Conservation (phyloP, 495 filamentous ascomycete species). For the Corynascus novoguineensis region DNA sequence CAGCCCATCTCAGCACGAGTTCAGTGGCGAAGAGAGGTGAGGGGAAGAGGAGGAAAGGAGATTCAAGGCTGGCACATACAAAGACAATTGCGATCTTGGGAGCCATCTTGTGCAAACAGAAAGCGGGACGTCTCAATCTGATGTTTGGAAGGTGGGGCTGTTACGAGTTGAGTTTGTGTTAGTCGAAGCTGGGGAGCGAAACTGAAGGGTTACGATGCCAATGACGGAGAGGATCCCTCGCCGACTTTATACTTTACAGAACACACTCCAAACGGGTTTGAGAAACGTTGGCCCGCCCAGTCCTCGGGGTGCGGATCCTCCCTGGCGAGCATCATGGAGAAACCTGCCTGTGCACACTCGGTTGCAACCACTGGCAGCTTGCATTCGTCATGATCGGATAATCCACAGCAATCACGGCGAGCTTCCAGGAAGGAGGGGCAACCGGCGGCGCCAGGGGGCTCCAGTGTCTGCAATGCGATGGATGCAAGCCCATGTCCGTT, state of each 20-base stretch:
- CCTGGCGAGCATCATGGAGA: constrained; percentile 9
- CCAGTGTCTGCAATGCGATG: not conserved
- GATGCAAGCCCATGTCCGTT: no score
- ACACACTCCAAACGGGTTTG: not conserved
- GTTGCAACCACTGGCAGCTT: not conserved
- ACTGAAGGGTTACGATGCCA: not conserved
- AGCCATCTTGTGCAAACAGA: constrained; percentile 58
- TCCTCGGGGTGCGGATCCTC: constrained; percentile 3
- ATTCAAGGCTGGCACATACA: constrained; percentile 47
- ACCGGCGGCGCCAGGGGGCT: not conserved
- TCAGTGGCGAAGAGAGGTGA: not conserved
- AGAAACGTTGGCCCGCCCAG: not conserved
- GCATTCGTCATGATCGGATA: constrained; percentile 33
- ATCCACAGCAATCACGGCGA: constrained; percentile 19
- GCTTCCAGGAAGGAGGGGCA: not conserved
- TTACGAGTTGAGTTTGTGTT: not conserved
- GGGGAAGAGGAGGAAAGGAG: not conserved
- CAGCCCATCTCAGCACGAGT: not conserved
- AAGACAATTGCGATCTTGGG: constrained; percentile 89
- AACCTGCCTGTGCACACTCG: not conserved
- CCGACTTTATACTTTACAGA: constrained; percentile 13
- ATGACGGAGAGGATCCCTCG: not conserved
- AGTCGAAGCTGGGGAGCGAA: not conserved
- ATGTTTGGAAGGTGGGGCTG: not conserved
- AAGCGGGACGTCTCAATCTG: no score